Evolutionary conservation across 768 basidiomycete species (phyloP).

Genomic region (Boletus sensibilis): DNA sequence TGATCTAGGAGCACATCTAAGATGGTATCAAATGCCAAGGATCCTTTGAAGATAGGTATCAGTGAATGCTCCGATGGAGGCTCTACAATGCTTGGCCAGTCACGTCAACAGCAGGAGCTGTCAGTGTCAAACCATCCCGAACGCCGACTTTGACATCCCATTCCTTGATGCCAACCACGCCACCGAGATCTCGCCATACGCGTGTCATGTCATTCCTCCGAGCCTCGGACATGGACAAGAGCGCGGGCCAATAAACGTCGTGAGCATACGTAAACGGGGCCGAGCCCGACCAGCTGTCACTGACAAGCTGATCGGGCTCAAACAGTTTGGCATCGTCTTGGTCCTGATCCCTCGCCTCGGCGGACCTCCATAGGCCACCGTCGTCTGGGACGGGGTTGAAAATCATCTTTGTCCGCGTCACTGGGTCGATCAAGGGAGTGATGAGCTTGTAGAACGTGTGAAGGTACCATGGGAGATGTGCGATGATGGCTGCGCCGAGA

Average conservation of each 20-base stretch:
- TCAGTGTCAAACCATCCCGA: slow-evolving; percentile 13
- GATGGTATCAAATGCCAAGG: not conserved
- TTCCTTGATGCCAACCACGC: slow-evolving; percentile 68
- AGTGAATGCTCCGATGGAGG: not conserved
- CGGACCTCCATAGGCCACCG: slow-evolving; percentile 28
- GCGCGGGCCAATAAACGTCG: slow-evolving; percentile 68
- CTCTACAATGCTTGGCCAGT: slow-evolving; percentile 12
- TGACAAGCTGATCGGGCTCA: slow-evolving; percentile 65
- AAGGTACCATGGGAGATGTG: slow-evolving; percentile 79
- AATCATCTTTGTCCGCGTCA: slow-evolving; percentile 71
- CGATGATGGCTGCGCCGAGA: slow-evolving; percentile 68
- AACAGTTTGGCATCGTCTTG: slow-evolving; percentile 44
- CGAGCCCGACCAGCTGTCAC: slow-evolving; percentile 67
- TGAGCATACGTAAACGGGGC: slow-evolving; percentile 72
- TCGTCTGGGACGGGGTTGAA: slow-evolving; percentile 57
- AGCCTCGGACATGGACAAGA: slow-evolving; percentile 54
- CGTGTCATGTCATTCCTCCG: slow-evolving; percentile 49
- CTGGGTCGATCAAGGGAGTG: slow-evolving; percentile 78
- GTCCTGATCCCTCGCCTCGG: slow-evolving; percentile 20
- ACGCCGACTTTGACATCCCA: slow-evolving; percentile 64
- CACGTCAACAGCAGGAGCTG: not conserved
- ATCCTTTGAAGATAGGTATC: not conserved
- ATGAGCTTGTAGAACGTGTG: slow-evolving; percentile 76
- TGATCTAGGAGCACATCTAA: not conserved
- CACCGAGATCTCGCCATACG: slow-evolving; percentile 70